Conservation (phyloP, 768 basidiomycete genomes). For the Mycena kentingensis region DNA sequence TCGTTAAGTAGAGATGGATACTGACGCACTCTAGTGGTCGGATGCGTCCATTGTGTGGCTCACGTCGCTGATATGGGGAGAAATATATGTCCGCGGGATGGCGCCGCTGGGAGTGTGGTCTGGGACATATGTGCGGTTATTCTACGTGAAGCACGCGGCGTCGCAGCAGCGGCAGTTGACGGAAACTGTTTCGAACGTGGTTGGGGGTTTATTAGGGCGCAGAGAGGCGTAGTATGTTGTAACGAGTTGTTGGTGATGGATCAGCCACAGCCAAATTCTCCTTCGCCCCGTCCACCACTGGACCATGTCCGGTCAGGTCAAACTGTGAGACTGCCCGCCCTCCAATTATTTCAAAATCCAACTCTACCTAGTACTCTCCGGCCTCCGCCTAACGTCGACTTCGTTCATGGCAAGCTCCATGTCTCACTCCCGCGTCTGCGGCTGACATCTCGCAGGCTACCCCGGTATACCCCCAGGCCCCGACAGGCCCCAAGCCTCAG, state of each 20-base stretch:
- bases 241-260: conserved; percentile 5
- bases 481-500: conserved; percentile 79
- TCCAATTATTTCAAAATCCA: conserved; percentile 9
- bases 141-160: conserved; percentile 88
- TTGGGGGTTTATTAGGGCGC: conserved; percentile 69
- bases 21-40: conserved; percentile 67
- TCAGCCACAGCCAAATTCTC: not conserved
- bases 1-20: not conserved
- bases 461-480: conserved; percentile 85
- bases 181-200: conserved; percentile 78
- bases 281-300: not conserved
- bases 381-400: conserved; percentile 87
- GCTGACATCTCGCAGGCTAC: conserved; percentile 53
- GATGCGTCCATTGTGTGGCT: conserved; percentile 91
- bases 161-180: conserved; percentile 68
- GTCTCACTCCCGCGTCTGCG: not conserved
- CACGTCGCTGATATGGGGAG: conserved; percentile 93
- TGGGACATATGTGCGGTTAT: conserved; percentile 83
- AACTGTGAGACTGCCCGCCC: conserved; percentile 32
- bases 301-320: conserved; percentile 35
- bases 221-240: conserved; percentile 26
- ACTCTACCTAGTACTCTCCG: conserved; percentile 62
- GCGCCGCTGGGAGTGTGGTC: conserved; percentile 89
- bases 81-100: conserved; percentile 90
- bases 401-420: conserved; percentile 64